Conservation (phyloP, 768 basidiomycete genomes). For the Tulasnella sp. region DNA sequence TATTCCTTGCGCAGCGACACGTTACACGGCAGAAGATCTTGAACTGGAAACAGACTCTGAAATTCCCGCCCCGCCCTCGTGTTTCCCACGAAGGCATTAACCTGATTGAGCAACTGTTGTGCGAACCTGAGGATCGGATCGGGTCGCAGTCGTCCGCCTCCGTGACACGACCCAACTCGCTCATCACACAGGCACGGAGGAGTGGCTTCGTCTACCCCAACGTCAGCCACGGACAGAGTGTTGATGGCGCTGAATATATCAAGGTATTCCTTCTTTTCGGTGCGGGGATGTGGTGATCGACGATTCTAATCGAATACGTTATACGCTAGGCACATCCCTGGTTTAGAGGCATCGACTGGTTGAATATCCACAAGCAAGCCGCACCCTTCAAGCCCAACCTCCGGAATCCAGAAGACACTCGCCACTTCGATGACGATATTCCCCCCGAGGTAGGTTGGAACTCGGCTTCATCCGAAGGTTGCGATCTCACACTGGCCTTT, state of each 20-base stretch:
- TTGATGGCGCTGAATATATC: slow-evolving; percentile 82
- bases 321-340: slow-evolving; percentile 65
- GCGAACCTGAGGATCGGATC: slow-evolving; percentile 90
- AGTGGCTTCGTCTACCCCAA: slow-evolving; percentile 51
- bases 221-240: slow-evolving; percentile 35
- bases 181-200: slow-evolving; percentile 60
- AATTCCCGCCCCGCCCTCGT: slow-evolving; percentile 72
- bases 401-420: slow-evolving; percentile 68
- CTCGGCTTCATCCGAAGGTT: neutral
- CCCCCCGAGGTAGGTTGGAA: slow-evolving; percentile 74
- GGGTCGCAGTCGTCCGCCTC: slow-evolving; percentile 61
- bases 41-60: slow-evolving; percentile 82
- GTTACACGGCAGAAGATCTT: slow-evolving; percentile 94
- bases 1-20: slow-evolving; percentile 47
- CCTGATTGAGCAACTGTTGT: slow-evolving; percentile 79
- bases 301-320: neutral
- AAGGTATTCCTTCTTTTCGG: slow-evolving; percentile 42
- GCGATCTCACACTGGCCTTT: slow-evolving; percentile 24
- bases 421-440: slow-evolving; percentile 92
- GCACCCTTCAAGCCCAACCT: slow-evolving; percentile 89
- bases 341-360: slow-evolving; percentile 87
- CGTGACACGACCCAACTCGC: slow-evolving; percentile 61
- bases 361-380: slow-evolving; percentile 64
- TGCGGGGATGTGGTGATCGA: neutral
- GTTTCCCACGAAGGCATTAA: slow-evolving; percentile 80